phyloP scores from a whole-genome alignment of 208 protist species.

The Trypanosoma lewisi region DNA sequence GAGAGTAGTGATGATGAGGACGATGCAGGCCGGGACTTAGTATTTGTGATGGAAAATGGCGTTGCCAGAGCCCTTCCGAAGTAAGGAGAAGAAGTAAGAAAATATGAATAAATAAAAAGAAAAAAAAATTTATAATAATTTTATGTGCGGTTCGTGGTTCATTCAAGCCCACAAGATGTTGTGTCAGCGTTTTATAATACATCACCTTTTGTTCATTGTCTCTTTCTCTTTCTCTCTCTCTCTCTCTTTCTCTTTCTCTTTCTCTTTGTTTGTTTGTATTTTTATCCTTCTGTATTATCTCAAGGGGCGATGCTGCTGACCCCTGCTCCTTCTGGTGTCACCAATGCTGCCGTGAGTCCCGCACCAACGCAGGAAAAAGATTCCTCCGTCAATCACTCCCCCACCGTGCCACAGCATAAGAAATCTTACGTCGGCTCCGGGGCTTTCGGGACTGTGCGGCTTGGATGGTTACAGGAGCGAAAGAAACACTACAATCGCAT shows the following conservation, averaged over 20 bases:
- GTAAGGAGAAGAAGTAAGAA: not conserved
- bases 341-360: not conserved
- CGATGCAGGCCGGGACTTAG: constrained; percentile 50
- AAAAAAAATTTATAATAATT: not conserved
- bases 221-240: constrained; percentile 19
- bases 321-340: not conserved
- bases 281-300: not conserved
- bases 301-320: not conserved
- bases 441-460: constrained; percentile 29
- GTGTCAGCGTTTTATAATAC: not conserved
- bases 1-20: constrained; percentile 47
- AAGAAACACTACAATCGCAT: not conserved
- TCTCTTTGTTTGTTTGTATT: constrained; percentile 25
- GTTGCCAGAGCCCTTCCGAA: constrained; percentile 41
- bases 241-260: constrained; percentile 23
- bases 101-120: not conserved
- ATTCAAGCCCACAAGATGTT: no score
- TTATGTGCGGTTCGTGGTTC: no score
- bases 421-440: constrained; percentile 20
- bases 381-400: not conserved
- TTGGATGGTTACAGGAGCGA: constrained; percentile 30
- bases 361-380: not conserved
- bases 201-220: constrained; percentile 7
- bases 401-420: not conserved
- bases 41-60: constrained; percentile 80